Base-by-base conservation (phyloP, 176 grass and related monocot species). In the Zoysia japonica region DNA sequence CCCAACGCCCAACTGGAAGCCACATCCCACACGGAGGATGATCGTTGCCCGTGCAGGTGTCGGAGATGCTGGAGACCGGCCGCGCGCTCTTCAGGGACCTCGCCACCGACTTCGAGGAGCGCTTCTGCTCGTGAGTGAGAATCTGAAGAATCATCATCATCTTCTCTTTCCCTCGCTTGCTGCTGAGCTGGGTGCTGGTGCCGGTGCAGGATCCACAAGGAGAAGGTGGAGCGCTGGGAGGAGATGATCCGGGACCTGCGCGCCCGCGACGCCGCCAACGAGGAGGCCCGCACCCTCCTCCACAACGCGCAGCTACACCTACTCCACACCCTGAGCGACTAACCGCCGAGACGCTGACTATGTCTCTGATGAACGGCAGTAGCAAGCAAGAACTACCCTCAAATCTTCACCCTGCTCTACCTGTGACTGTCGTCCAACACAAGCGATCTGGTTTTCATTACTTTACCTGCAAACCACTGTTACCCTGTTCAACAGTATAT, bases 221-320 rank as follows among this genome's bases (percentile, higher is more conserved):
- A 94, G 78, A 85, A 75, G 72, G 79, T 97, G 80, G 94, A 90
- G 43, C 90, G 79, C 65, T 94, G 94, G 91, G 86, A 92, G 71
- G 95, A 94, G 65, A 90, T 90, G 78, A 90, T 94, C 74, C 75
- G 87, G 65, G 91, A 94, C 78, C 71, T 97, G 76, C 91, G 92
- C 14, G 74, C 61, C 53, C 74, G 90, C 10, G 91, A 97, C 68
- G 84, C 83, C 20, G 83, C 89, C 72, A 94, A 94, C 54, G 87
- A 94, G 88, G 80, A 82, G 67, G 60, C 87, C 28, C 70, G 87
- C 62, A 59, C 65, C 47, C 47, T 92, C 65, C 91, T 97, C 65
- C 91, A 88, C 52, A 85, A 90, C 79, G 95, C 87, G 71, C 95
- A 94, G 83, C 81, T 85, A 57, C 91, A 94, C 70, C 88, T 97